Evolutionary conservation across 495 filamentous ascomycete species (phyloP), one percentile per base, ranked within the genome.

Genomic region (Hyaloscypha finlandica): DNA sequence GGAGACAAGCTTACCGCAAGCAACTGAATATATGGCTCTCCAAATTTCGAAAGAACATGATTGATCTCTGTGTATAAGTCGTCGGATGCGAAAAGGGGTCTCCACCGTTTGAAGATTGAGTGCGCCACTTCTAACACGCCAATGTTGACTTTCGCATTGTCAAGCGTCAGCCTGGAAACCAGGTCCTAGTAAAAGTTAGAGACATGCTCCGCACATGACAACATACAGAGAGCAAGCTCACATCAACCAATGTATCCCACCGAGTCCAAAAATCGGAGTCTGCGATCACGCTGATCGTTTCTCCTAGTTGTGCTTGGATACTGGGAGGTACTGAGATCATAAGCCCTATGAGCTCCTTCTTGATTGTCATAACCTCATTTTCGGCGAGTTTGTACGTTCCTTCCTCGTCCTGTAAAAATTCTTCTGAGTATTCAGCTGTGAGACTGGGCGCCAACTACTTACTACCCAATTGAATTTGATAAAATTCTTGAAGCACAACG

Each of bases 401-500:
- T 74, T 97, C 92, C 73, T 96, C 94, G 77, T 98, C 92, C 84
- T 88, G 68, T 53, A 59, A 54, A 64, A 35, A 66, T 54, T 51
- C 37, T n/a, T 62, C 29, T 59, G 31, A 16, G 20, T 16, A 33
- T 52, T 74, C 37, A 39, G 19, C 31, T 3, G 20, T 59, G 37
- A 68, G 31, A 70, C 55, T 29, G 39, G n/a, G 53, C 8, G 6
- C 55, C 3, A 59, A 25, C 30, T 33, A 78, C 86, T 61, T 76
- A 89, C 87, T 29, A 89, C 89, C 86, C 92, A 98, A 82, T 92
- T 95, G 70, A 90, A 85, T 78, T 89, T 90, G 72, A 99, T 92
- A 75, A 94, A 94, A 79, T 99, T 99, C 80, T 99, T 99, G 85
- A 99, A 98, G 81, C 88, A 96, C 56, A 99, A 83, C 32, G 95